phyloP scores from a whole-genome alignment of 192 early-diverging fungal species.

The Cladochytrium replicatum region DNA sequence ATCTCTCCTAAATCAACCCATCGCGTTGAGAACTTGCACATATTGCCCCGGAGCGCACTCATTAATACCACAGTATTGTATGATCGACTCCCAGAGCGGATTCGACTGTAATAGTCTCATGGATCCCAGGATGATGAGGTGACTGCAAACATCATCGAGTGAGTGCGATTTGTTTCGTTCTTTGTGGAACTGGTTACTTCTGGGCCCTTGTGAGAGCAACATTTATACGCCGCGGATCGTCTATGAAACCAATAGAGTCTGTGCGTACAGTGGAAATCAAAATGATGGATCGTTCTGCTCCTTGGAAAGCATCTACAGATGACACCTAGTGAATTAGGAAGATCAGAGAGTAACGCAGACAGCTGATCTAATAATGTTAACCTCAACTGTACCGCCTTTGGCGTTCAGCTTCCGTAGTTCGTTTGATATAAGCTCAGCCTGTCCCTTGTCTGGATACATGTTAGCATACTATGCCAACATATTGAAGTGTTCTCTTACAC shows the following conservation, averaged over 20 bases:
- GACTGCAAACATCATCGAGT: conserved; percentile 18
- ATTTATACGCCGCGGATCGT: conserved; percentile 57
- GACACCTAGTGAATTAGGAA: conserved; percentile 40
- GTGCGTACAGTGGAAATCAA: conserved; percentile 58
- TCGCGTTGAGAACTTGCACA: too few species aligned
- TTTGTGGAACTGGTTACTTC: conserved; percentile 21
- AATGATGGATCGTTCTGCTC: conserved; percentile 69
- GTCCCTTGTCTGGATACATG: conserved; percentile 45
- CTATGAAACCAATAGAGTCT: conserved; percentile 47
- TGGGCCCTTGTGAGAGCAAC: conserved; percentile 67
- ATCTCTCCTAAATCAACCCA: too few species aligned
- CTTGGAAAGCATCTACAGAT: conserved; percentile 69
- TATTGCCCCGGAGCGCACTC: too few species aligned
- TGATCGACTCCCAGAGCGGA: conserved; percentile 5
- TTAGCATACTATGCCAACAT: neutral
- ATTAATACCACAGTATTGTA: conserved; percentile 4
- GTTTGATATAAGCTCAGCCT: conserved; percentile 38
- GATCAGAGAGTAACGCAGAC: neutral
- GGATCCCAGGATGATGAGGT: conserved; percentile 52
- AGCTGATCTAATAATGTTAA: conserved; percentile 18
- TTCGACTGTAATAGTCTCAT: conserved; percentile 16
- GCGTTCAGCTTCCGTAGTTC: conserved; percentile 2
- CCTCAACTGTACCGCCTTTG: conserved; percentile 13
- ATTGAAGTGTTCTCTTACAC: too few species aligned
- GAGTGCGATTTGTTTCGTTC: neutral